Evolutionary conservation across 805 yeast species (phyloP), one percentile per base, ranked within the genome.

Genomic region (Teunomyces lycoperdinae): DNA sequence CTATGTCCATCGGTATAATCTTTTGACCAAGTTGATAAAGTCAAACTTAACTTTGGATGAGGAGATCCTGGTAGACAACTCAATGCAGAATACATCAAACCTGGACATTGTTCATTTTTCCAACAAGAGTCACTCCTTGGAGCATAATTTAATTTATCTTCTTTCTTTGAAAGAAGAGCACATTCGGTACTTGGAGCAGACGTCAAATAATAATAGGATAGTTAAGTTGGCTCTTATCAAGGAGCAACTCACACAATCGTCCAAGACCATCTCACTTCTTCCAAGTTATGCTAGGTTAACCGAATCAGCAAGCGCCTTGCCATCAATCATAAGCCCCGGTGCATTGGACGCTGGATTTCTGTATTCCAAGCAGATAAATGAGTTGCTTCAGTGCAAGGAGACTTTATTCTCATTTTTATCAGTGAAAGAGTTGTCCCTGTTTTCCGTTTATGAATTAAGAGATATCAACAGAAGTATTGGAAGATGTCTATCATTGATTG

Each of bases 401-500:
- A 17, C 43, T 11, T 43, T 60, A 33, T 17, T 47, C 28, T 29
- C 47, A 2, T 44, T 49, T 39, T 40, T 41, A 10, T 50, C 47
- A 13, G 40, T 51, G 26, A 32, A 33, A 13, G 45, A 43, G 14
- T 38, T 51, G 16, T 26, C 31, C 8, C 8, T 42, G 10, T 43
- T 54, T 13, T 50, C 58, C 7, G 47, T 52, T 10, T 47, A 53
- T 44, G 56, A 56, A 35, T 48, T 58, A 33, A 46, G 54, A 30
- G 60, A 55, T 29, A 47, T 55, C 34, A 47, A 36, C 33, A 52
- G 49, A 7, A 40, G 50, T 6, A 43, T 61, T 32, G 52, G 46
- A 29, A 49, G 48, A n/a, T 60, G 66, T 35, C 32, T 60, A 6
- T 50, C 55, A 13, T 31, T 54, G 27, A 40, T 62, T 16, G 56